These are phyloP conservation scores for Ophiostoma triangulosporum DNA, from an alignment of 2,329 filamentous ascomycete species.

Conservation along the genomic window DNA sequence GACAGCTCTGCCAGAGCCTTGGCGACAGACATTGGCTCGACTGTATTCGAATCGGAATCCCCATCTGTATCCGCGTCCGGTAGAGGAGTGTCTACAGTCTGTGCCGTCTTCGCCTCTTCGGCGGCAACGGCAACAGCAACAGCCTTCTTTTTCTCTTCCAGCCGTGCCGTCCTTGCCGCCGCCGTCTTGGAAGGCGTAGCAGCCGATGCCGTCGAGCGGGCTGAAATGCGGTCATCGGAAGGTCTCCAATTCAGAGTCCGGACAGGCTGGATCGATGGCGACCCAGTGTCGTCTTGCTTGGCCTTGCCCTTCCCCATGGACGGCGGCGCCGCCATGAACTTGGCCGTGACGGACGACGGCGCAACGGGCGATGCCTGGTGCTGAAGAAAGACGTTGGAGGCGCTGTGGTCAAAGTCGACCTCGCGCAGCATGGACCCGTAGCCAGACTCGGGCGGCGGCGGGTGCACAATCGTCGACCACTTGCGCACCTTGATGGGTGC, in stretches of 20 bases:
- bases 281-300: not conserved
- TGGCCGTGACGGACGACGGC: not conserved
- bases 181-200: not conserved
- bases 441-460: not conserved
- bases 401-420: not conserved
- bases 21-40: not conserved
- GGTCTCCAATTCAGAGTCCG: not conserved
- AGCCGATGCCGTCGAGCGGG: not conserved
- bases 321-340: not conserved
- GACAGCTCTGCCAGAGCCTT: not conserved
- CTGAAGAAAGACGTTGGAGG: not conserved
- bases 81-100: not conserved
- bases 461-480: not conserved
- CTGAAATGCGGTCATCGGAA: not conserved
- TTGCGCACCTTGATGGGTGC: not conserved
- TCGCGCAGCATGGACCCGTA: not conserved
- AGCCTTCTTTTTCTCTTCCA: not conserved
- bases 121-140: not conserved
- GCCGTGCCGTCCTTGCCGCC: not conserved
- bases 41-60: not conserved
- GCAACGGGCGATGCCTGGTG: not conserved
- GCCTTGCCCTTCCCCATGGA: not conserved
- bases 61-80: not conserved
- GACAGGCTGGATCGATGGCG: not conserved
- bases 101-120: not conserved